A percentile compares a stretch with the other conserved stretches of the same genome.
Conservation (phyloP, 371 early-diverging fungal species). For the Actinomortierella ambigua region DNA sequence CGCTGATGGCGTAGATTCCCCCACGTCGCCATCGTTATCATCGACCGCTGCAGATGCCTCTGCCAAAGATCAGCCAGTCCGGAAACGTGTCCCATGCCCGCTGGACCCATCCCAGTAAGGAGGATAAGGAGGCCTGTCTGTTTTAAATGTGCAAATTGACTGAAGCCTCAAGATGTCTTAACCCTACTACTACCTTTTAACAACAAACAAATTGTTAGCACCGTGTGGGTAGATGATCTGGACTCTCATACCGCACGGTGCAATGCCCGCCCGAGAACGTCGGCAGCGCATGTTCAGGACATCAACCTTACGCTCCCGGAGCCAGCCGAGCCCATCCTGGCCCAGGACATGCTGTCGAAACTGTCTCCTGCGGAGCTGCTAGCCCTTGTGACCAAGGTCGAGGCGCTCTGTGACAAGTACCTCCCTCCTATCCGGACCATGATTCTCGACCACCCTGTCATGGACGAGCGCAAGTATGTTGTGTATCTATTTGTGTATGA, state of each 20-base stretch:
- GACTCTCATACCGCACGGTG: conserved; percentile 73
- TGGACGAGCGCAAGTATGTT: conserved; percentile 55
- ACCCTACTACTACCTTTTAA: too few relatives aligned
- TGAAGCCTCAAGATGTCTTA: too few relatives aligned
- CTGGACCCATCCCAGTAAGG: conserved; percentile 81
- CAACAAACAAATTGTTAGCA: conserved; percentile 47
- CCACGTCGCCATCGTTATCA: not conserved
- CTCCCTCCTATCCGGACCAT: conserved; percentile 51
- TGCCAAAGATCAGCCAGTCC: conserved; percentile 9
- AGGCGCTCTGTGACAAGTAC: conserved; percentile 41
- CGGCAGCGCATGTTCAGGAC: conserved; percentile 56
- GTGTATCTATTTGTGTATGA: too few relatives aligned
- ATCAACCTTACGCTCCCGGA: conserved; percentile 60
- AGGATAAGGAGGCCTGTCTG: too few relatives aligned
- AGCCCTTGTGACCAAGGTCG: conserved; percentile 55
- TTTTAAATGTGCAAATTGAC: too few relatives aligned
- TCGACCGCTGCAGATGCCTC: not conserved
- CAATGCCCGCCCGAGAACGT: conserved; percentile 67
- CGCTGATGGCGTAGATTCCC: conserved; percentile 2
- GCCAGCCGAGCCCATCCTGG: conserved; percentile 32
- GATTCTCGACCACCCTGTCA: conserved; percentile 54
- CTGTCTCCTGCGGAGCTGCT: conserved; percentile 50
- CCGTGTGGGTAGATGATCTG: conserved; percentile 69
- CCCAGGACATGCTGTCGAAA: conserved; percentile 51
- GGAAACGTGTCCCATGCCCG: conserved; percentile 77